Percentiles rank a stretch among this genome's conserved stretches.
These are phyloP conservation scores for Termitomyces sp. DNA, from an alignment of 768 basidiomycete species.

Conservation along the genomic window DNA sequence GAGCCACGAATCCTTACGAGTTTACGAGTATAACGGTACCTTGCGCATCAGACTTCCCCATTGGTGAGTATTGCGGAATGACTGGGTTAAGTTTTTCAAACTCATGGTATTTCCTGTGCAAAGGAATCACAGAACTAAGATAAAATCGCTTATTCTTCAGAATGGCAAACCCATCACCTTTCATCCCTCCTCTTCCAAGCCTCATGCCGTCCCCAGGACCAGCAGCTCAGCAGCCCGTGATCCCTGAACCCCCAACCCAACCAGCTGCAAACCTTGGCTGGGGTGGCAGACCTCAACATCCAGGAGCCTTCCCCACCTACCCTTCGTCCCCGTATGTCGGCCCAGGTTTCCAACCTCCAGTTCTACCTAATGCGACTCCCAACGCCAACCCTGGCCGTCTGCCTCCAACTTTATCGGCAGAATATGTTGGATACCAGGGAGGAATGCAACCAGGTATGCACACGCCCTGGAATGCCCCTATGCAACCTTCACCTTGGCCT, in stretches of 20 bases:
- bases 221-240: conserved; percentile 1
- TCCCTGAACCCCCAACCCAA: not conserved
- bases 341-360: conserved; percentile 1
- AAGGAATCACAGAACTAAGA: not conserved
- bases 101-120: not conserved
- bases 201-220: not conserved
- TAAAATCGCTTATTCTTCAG: not conserved
- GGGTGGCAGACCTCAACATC: not conserved
- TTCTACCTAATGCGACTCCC: not conserved
- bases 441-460: not conserved
- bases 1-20: not conserved
- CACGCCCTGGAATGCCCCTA: conserved; percentile 1
- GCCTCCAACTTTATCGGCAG: not conserved
- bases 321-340: not conserved
- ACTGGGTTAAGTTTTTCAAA: not conserved
- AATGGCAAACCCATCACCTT: not conserved
- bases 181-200: not conserved
- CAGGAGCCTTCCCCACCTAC: not conserved
- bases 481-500: not conserved
- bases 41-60: not conserved
- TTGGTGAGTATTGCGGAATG: not conserved
- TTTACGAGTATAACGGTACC: not conserved
- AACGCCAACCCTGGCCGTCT: not conserved
- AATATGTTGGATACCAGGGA: not conserved
- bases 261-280: not conserved